Conservation (phyloP, 148 eudicot genomes). For the Rhododendron simsii region DNA sequence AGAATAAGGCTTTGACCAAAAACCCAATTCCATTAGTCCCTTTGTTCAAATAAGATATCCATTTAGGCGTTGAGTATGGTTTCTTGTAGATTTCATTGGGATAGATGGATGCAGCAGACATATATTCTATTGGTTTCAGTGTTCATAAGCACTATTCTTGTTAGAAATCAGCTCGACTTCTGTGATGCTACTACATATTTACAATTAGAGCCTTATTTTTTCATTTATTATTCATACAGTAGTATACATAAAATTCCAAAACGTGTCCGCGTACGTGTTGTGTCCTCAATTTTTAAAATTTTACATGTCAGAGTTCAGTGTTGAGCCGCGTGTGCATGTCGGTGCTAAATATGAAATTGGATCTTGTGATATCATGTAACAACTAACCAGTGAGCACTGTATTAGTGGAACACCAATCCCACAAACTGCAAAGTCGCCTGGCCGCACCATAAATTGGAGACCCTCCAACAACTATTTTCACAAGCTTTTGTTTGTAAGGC, state of each 20-base stretch:
- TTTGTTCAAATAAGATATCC: background rate
- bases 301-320: background rate
- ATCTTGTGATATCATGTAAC: background rate
- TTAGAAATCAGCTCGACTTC: background rate
- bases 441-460: background rate
- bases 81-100: background rate
- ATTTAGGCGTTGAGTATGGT: background rate
- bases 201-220: background rate
- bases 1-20: background rate
- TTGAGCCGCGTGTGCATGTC: too few species aligned
- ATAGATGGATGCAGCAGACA: background rate
- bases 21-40: background rate
- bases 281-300: background rate
- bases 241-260: too few species aligned
- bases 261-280: too few species aligned
- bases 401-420: background rate
- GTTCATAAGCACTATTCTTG: background rate
- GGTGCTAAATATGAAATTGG: background rate
- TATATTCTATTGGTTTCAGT: background rate
- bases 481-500: background rate
- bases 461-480: background rate
- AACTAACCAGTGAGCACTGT: background rate
- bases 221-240: too few species aligned
- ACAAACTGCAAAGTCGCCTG: background rate
- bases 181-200: background rate